Evolutionary conservation across 2,329 filamentous ascomycete species (phyloP), one percentile per base, ranked within the genome.

Genomic region (Trichophyton mentagrophytes): DNA sequence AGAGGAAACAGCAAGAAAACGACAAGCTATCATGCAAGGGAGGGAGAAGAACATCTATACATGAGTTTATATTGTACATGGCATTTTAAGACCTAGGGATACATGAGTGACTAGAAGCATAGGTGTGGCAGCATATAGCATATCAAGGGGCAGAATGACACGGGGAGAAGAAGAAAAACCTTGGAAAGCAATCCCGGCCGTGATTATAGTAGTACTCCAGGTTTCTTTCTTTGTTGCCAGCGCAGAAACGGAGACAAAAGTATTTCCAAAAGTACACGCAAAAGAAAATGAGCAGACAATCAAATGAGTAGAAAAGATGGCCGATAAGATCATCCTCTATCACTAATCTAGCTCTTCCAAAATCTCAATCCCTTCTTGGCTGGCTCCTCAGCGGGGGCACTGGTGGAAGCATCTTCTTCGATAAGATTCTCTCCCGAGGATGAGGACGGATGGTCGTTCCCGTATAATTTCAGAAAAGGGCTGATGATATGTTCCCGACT

Each of bases 401-500:
- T 22, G 46, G 46, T 49, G 3, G 46, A 49, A 22, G 46, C 49
- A 13, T 30, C 27, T 15, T 17, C 15, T 33, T 55, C 51, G 9
- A 11, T 9, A 30, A 36, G 30, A n/a, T 33, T 55, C 27, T 55
- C 22, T 36, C 33, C 51, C 30, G 33, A 33, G 27, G 30, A 33
- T 17, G 51, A 55, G n/a, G 46, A 27, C 20, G 33, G 20, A 55
- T 27, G 51, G 27, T 33, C 49, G 22, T 11, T 17, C 15, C n/a
- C 17, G 51, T 55, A n/a, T n/a, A 27, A 27, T 71, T 63, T 69
- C 65, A 38, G 68, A 68, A 33, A 58, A 40, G 36, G 11, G 20
- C 69, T 64, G 61, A 76, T 73, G 44, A 76, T 67, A 66, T 73
- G 70, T 56, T 70, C 68, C 17, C 69, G 68, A 59, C 63, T 70